Conservation (phyloP, 2,329 filamentous ascomycete species). For the Epichloe uncinata region DNA sequence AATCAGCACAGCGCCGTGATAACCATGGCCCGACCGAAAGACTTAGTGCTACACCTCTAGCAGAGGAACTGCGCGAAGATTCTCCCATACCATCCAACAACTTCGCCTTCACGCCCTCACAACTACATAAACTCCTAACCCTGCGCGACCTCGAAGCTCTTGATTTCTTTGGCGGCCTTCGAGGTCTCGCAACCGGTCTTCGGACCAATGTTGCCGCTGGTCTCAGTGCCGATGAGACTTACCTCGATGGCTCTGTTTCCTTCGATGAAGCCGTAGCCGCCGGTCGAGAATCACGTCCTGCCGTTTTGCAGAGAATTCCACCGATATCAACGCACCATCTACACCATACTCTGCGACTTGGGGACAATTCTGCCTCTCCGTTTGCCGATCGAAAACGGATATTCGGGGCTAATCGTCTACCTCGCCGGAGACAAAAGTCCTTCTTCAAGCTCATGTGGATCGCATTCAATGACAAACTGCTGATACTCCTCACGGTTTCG, state of each 20-base stretch:
- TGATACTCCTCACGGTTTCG: slow-evolving; percentile 57
- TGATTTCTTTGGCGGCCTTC: slow-evolving; percentile 37
- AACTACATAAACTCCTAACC: slow-evolving; percentile 40
- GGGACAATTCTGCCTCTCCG: slow-evolving; percentile 14
- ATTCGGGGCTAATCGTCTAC: slow-evolving; percentile 47
- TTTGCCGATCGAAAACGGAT: slow-evolving; percentile 51
- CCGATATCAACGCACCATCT: slow-evolving; percentile 10
- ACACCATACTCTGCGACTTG: slow-evolving; percentile 16
- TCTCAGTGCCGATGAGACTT: slow-evolving; percentile 35
- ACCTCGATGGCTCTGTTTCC: slow-evolving; percentile 29
- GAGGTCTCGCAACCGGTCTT: slow-evolving; percentile 37
- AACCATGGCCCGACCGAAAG: slow-evolving; percentile 2
- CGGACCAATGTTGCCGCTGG: slow-evolving; percentile 34
- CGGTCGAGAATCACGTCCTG: slow-evolving; percentile 18
- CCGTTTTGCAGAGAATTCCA: slow-evolving; percentile 9
- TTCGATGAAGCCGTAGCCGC: slow-evolving; percentile 36
- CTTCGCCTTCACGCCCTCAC: slow-evolving; percentile 40
- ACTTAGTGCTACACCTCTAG: slow-evolving; percentile 6
- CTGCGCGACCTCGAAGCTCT: slow-evolving; percentile 35
- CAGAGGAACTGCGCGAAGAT: slow-evolving; percentile 15
- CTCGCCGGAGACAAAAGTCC: slow-evolving; percentile 52
- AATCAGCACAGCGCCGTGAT: slow-evolving; percentile 1
- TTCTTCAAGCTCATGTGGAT: slow-evolving; percentile 59
- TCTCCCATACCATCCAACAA: slow-evolving; percentile 22
- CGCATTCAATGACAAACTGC: slow-evolving; percentile 69